These are phyloP conservation scores for Trypanosoma scelopori DNA, from an alignment of 208 protist species.

Conservation along the genomic window DNA sequence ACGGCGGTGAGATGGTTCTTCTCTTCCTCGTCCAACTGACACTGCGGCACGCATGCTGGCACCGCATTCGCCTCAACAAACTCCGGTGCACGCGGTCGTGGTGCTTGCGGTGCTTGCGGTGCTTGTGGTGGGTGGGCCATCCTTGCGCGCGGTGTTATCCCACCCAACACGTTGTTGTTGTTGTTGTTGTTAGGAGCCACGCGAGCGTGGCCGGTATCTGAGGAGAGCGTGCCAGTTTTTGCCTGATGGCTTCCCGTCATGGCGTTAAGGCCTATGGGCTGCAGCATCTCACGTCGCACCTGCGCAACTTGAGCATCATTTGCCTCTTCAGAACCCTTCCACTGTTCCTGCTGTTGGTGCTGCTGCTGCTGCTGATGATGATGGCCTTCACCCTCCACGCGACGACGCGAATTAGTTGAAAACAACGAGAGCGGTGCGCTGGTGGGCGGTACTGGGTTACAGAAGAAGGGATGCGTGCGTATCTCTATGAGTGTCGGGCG, in stretches of 20 bases:
- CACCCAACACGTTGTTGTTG: constrained; percentile 1
- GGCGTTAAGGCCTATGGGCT: constrained; percentile 46
- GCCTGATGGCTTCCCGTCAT: constrained; percentile 16
- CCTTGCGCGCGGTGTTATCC: neutral
- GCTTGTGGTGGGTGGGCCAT: neutral
- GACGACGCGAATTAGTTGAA: constrained; percentile 27
- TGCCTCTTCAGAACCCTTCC: neutral
- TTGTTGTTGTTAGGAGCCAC: constrained; percentile 8
- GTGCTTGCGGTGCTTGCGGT: neutral
- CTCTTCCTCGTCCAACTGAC: constrained; percentile 41
- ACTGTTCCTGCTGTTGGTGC: neutral
- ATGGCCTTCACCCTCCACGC: neutral
- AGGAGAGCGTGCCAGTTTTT: constrained; percentile 3
- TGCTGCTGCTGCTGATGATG: neutral
- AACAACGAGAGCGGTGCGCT: constrained; percentile 56
- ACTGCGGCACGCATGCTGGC: constrained; percentile 1
- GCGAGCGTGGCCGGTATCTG: constrained; percentile 8
- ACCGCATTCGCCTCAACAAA: neutral
- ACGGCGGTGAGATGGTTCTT: constrained; percentile 52
- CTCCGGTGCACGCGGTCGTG: neutral
- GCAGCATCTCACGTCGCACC: constrained; percentile 46
- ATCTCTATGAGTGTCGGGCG: constrained; percentile 91
- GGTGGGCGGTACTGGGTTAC: constrained; percentile 42
- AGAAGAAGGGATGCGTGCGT: constrained; percentile 89
- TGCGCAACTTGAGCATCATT: constrained; percentile 12